Conservation (phyloP, 768 basidiomycete genomes). For the Jaapia argillacea region DNA sequence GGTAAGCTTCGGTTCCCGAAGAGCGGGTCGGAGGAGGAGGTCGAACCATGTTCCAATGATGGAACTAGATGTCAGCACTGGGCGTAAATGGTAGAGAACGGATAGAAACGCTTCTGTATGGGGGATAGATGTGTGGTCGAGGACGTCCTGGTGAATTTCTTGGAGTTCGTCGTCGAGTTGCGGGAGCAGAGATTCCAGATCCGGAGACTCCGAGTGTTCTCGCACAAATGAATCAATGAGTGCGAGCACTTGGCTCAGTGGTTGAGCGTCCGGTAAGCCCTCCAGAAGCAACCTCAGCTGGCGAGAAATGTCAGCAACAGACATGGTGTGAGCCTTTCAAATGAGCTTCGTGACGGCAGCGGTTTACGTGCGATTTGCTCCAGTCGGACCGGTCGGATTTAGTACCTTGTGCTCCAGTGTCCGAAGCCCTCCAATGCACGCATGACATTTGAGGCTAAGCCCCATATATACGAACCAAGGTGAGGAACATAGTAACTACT, state of each 20-base stretch:
- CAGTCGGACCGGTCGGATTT: background rate
- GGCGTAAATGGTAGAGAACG: constrained; percentile 51
- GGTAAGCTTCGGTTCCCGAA: constrained; percentile 64
- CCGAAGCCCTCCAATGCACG: no score
- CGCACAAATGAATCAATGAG: constrained; percentile 47
- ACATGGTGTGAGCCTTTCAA: constrained; percentile 14
- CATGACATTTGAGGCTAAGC: no score
- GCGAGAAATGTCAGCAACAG: constrained; percentile 29
- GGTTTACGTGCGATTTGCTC: background rate
- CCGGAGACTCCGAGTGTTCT: constrained; percentile 36
- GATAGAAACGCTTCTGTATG: constrained; percentile 62
- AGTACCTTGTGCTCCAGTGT: background rate
- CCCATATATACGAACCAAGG: no score
- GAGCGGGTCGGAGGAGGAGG: constrained; percentile 63
- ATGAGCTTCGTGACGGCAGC: background rate
- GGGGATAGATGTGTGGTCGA: constrained; percentile 50
- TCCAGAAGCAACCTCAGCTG: constrained; percentile 53
- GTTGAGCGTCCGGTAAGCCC: constrained; percentile 36
- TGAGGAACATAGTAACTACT: no score
- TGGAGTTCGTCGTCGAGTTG: constrained; percentile 63
- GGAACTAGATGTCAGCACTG: constrained; percentile 52
- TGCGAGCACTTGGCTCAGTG: constrained; percentile 38
- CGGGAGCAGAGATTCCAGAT: constrained; percentile 31
- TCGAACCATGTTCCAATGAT: constrained; percentile 79
- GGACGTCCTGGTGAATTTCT: constrained; percentile 45